Evolutionary conservation across 2,329 filamentous ascomycete species (phyloP).

Genomic region (Ustilaginoidea virens): DNA sequence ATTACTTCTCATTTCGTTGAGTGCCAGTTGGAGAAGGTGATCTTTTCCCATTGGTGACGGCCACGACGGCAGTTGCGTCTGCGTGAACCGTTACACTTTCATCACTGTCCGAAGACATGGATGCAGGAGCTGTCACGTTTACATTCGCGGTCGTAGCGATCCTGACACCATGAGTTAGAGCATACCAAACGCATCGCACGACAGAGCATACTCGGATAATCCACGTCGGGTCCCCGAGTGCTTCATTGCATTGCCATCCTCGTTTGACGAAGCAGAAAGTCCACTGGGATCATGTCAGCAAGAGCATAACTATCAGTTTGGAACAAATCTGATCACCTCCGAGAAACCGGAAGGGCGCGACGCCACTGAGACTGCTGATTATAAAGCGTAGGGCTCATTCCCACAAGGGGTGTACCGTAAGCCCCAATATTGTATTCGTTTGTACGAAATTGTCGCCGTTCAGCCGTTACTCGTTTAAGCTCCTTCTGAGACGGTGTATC

Average conservation of each 20-base stretch:
- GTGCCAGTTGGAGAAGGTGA: slow-evolving; percentile 32
- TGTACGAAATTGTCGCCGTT: slow-evolving; percentile 87
- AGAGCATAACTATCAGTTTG: background rate
- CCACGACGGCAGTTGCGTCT: slow-evolving; percentile 26
- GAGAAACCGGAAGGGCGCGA: slow-evolving; percentile 14
- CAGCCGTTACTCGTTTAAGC: slow-evolving; percentile 88
- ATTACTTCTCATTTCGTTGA: slow-evolving; percentile 14
- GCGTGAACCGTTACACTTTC: slow-evolving; percentile 40
- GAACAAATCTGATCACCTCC: slow-evolving; percentile 13
- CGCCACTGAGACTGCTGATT: slow-evolving; percentile 22
- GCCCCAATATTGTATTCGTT: slow-evolving; percentile 80
- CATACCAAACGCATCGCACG: slow-evolving; percentile 9
- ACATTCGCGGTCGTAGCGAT: slow-evolving; percentile 23
- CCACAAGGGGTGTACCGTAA: slow-evolving; percentile 47
- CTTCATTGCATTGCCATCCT: slow-evolving; percentile 13
- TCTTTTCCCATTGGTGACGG: slow-evolving; percentile 27
- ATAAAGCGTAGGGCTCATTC: slow-evolving; percentile 28
- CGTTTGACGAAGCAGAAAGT: slow-evolving; percentile 14
- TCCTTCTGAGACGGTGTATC: slow-evolving; percentile 95
- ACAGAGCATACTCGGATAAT: slow-evolving; percentile 20
- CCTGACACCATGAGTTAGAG: slow-evolving; percentile 21
- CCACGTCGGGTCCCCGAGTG: slow-evolving; percentile 17
- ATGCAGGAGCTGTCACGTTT: slow-evolving; percentile 22
- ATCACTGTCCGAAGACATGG: slow-evolving; percentile 32
- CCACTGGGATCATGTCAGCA: slow-evolving; percentile 8